Conservation (phyloP, 179 eudicot species). For the Nepenthes alata region DNA sequence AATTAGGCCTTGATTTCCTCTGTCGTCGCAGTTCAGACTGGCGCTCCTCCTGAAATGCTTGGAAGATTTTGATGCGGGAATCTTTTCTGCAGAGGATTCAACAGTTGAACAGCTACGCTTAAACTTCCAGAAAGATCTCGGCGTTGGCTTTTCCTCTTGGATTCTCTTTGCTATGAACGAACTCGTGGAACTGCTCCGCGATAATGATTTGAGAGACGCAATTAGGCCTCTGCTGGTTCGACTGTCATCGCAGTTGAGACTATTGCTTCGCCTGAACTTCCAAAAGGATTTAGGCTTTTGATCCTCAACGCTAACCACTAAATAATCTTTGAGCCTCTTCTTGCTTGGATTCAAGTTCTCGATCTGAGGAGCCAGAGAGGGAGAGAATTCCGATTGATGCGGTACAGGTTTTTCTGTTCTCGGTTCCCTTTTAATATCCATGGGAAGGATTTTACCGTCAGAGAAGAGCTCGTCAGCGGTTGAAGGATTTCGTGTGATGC, state of each 20-base stretch:
- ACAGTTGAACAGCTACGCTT: neutral
- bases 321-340: constrained; percentile 26
- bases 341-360: neutral
- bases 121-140: neutral
- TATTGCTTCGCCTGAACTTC: constrained; percentile 49
- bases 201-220: constrained; percentile 27
- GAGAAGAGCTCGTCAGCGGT: constrained; percentile 83
- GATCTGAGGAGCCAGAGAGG: constrained; percentile 12
- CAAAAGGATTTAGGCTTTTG: constrained; percentile 42
- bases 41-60: constrained; percentile 45
- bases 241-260: constrained; percentile 26
- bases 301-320: constrained; percentile 19
- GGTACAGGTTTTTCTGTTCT: neutral
- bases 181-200: constrained; percentile 54
- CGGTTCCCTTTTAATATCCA: constrained; percentile 21
- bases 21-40: constrained; percentile 19
- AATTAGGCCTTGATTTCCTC: neutral
- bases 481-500: constrained; percentile 21
- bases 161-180: constrained; percentile 10
- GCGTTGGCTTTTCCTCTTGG: constrained; percentile 1
- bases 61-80: constrained; percentile 13
- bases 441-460: constrained; percentile 64
- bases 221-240: constrained; percentile 17
- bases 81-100: neutral
- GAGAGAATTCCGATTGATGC: neutral